phyloP scores from a whole-genome alignment of 176 grass and related monocot genomes.

The Oryza glumipatula region DNA sequence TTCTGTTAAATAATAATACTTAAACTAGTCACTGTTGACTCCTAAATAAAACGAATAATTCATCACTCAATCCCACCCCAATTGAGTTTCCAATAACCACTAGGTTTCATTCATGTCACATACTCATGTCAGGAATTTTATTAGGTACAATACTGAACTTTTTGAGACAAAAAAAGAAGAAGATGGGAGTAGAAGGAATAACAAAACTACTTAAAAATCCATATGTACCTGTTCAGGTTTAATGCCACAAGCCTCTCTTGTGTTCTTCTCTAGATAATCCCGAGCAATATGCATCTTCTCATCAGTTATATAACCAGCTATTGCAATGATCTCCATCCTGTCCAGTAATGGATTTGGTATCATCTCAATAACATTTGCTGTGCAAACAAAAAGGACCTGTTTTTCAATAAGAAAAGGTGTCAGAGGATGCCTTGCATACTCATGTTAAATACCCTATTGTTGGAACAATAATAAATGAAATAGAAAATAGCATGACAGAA shows the following conservation, averaged over 20 bases:
- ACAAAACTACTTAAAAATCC: background rate
- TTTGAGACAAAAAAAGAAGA: background rate
- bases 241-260: constrained; percentile 86
- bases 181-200: constrained; percentile 14
- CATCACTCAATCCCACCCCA: background rate
- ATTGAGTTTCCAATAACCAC: background rate
- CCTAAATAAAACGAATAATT: constrained; percentile 10
- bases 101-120: constrained; percentile 8
- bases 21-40: background rate
- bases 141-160: constrained; percentile 16
- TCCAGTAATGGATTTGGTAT: constrained; percentile 97
- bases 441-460: background rate
- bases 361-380: constrained; percentile 93
- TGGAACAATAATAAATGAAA: constrained; percentile 34
- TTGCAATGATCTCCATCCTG: constrained; percentile 96
- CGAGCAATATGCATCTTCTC: constrained; percentile 98
- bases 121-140: constrained; percentile 17
- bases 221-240: constrained; percentile 77
- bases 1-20: background rate
- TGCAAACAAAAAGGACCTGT: constrained; percentile 98
- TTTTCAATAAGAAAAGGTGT: constrained; percentile 45
- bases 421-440: constrained; percentile 29
- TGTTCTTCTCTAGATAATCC: constrained; percentile 93
- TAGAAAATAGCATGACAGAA: constrained; percentile 34
- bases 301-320: constrained; percentile 99